phyloP scores from a whole-genome alignment of 192 early-diverging fungal genomes.

The Lobosporangium transversale region DNA sequence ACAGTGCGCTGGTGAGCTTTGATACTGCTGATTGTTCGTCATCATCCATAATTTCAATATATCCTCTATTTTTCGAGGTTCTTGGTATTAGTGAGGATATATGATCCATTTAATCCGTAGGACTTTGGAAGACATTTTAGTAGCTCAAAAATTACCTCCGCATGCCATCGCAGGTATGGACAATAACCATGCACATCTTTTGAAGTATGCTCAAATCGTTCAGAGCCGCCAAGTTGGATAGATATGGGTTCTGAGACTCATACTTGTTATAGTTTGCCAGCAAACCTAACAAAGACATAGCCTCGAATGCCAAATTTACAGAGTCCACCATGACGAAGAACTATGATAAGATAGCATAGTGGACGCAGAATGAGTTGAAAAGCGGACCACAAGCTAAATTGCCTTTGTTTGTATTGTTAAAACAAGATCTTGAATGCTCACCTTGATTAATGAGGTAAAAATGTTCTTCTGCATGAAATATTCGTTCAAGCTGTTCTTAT shows the following conservation, averaged over 20 bases:
- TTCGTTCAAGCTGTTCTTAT: slow-evolving; percentile 67
- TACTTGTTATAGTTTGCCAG: slow-evolving; percentile 69
- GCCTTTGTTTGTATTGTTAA: no score
- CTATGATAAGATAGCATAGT: slow-evolving; percentile 8
- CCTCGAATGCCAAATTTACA: slow-evolving; percentile 47
- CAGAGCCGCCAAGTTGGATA: slow-evolving; percentile 41
- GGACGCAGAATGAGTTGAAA: no score
- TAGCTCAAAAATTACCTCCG: slow-evolving; percentile 41
- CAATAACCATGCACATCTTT: slow-evolving; percentile 34
- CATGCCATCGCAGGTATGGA: slow-evolving; percentile 28
- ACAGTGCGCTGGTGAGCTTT: slow-evolving; percentile 46
- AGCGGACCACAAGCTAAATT: no score
- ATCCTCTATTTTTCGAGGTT: slow-evolving; percentile 17
- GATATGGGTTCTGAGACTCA: slow-evolving; percentile 60
- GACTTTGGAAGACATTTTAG: no score
- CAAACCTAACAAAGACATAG: slow-evolving; percentile 57
- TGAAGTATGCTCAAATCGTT: slow-evolving; percentile 46
- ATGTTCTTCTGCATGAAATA: slow-evolving; percentile 66
- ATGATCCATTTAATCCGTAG: no score
- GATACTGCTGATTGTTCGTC: slow-evolving; percentile 54
- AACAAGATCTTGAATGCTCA: slow-evolving; percentile 15
- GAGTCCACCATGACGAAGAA: slow-evolving; percentile 53
- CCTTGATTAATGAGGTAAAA: slow-evolving; percentile 55
- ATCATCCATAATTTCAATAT: slow-evolving; percentile 58
- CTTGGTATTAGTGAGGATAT: background rate